Base-by-base conservation (phyloP, 2,329 filamentous ascomycete genomes). In the Sclerotinia sclerotiorum region DNA sequence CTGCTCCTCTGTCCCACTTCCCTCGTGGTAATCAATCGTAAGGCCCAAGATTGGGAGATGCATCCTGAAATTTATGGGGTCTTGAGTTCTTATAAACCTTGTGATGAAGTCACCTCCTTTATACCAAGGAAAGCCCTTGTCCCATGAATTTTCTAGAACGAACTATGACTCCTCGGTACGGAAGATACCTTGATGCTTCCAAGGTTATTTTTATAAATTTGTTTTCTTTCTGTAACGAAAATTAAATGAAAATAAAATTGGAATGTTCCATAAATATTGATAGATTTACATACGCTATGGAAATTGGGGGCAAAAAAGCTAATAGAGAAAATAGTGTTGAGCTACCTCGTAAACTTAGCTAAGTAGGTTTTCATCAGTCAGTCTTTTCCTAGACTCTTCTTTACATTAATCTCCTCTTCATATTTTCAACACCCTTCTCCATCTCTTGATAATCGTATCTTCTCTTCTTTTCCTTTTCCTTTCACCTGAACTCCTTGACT, bases 71-170 rank as follows among this genome's bases (percentile, higher is more conserved):
- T 17, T 29, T 32, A 32, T 11, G 27, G 39, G 8, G 42, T 15
- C 32, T 32, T 32, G 42, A 27, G 17, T 29, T 27, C 15, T 21
- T 5, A n/a, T 27, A 65, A 48, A 21, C 51, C 63, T 57, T 56
- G 63, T 58, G 63, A 57, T 57, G 63, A 57, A 65, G 63, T 57
- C 63, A 48, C n/a, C 54, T 57, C 51, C 19, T 48, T 24, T 13
- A 35, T 10, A n/a, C 46, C 63, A 35, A 27, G 51, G 60, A 46
- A 57, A n/a, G 29, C 51, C 51, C 63, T 24, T 65, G 63, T 24
- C 42, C 8, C n/a, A 13, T 57, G 51, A 24, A 56, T 44, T 29
- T 19, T 65, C 29, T 44, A 44, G 39, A 44, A 58, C 15, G 39
- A 46, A 29, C 13, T 29, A 27, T 6, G 27, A 27, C n/a, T 32